Evolutionary conservation across 768 basidiomycete species (phyloP).

Genomic region (Macrocybe gigantea): DNA sequence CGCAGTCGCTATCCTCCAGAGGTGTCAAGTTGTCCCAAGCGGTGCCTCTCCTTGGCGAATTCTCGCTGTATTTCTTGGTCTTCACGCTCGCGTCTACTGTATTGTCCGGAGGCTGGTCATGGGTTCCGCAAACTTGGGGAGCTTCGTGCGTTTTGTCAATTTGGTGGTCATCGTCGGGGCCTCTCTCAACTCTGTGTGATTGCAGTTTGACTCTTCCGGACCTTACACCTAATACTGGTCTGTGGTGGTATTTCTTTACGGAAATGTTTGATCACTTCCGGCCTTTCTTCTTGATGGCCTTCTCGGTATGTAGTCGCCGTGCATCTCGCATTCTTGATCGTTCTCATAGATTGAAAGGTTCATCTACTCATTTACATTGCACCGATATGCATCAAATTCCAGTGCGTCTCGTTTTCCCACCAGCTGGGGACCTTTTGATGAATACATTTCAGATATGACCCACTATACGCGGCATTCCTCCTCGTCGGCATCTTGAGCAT

Average conservation of each 20-base stretch:
- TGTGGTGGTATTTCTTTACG: constrained; percentile 99
- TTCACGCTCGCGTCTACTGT: constrained; percentile 49
- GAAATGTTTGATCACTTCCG: constrained; percentile 99
- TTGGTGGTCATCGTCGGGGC: not conserved
- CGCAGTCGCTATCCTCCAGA: constrained; percentile 31
- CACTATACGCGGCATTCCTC: constrained; percentile 73
- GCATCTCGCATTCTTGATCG: not conserved
- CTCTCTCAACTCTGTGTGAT: no score
- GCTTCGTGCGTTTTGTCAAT: constrained; percentile 45
- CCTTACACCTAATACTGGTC: constrained; percentile 87
- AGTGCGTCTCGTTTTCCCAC: constrained; percentile 37
- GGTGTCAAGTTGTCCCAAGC: constrained; percentile 20
- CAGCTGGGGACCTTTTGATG: not conserved
- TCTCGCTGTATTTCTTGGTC: constrained; percentile 39
- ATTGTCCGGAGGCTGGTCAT: constrained; percentile 54
- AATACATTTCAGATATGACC: constrained; percentile 57
- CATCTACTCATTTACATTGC: constrained; percentile 79
- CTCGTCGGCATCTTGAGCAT: constrained; percentile 71
- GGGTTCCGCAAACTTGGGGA: constrained; percentile 81
- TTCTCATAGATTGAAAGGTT: constrained; percentile 36
- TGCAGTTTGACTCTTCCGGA: constrained; percentile 77
- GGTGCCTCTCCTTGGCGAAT: constrained; percentile 41
- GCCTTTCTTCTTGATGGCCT: constrained; percentile 91
- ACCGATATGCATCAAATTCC: constrained; percentile 86
- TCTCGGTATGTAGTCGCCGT: constrained; percentile 56